phyloP scores from a whole-genome alignment of 495 filamentous ascomycete genomes.

The Staphylotrichum tortipilum region DNA sequence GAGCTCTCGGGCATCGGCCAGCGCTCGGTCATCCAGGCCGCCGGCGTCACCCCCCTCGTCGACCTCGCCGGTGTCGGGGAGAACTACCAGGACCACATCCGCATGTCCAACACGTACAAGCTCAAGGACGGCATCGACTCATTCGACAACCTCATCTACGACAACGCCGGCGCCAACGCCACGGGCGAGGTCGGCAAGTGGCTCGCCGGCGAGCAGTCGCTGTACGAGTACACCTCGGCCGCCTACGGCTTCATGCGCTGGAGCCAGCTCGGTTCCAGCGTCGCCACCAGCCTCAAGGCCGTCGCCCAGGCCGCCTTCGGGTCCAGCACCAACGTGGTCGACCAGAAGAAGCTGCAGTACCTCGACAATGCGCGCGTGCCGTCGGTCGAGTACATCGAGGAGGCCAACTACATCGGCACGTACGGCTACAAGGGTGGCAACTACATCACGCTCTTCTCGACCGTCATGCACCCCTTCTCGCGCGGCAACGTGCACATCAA shows the following conservation, averaged over 20 bases:
- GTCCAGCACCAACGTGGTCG: background rate
- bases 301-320: constrained; percentile 8
- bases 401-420: constrained; percentile 22
- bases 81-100: constrained; percentile 48
- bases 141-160: constrained; percentile 12
- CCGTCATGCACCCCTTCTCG: constrained; percentile 32
- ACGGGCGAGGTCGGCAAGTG: constrained; percentile 10
- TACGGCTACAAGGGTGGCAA: constrained; percentile 13
- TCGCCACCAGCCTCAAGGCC: background rate
- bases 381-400: constrained; percentile 23
- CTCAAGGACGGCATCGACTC: constrained; percentile 1
- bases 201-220: constrained; percentile 24
- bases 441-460: constrained; percentile 22
- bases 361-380: constrained; percentile 14
- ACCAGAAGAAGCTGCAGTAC: constrained; percentile 12
- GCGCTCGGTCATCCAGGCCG: constrained; percentile 28
- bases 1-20: constrained; percentile 45
- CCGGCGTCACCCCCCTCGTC: constrained; percentile 31
- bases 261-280: constrained; percentile 7
- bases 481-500: constrained; percentile 39
- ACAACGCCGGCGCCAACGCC: background rate
- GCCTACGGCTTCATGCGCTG: constrained; percentile 20
- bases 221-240: constrained; percentile 12
- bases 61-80: constrained; percentile 47
- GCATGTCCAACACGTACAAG: constrained; percentile 3